Percentiles rank a stretch among this genome's conserved stretches.
These are phyloP conservation scores for Aspergillus sp. DNA, from an alignment of 2,329 filamentous ascomycete species.

Conservation along the genomic window DNA sequence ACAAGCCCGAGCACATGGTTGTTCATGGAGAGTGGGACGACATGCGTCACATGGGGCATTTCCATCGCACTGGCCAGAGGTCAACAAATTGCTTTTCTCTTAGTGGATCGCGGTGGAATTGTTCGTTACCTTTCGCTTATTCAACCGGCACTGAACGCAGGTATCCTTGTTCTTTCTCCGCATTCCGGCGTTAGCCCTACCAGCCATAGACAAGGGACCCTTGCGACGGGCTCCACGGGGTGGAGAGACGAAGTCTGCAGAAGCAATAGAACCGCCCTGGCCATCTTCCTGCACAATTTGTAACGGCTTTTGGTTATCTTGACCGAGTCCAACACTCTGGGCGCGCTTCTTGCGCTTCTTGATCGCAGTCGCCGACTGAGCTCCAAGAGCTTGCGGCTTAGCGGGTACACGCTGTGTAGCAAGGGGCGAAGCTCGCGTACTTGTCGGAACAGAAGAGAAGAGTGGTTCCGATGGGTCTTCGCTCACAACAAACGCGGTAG, in stretches of 20 bases:
- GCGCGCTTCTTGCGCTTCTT: constrained; percentile 39
- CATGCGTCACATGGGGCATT: constrained; percentile 44
- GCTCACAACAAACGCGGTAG: constrained; percentile 38
- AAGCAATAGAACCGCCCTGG: constrained; percentile 42
- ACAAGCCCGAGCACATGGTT: constrained; percentile 45
- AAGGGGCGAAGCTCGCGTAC: constrained; percentile 24
- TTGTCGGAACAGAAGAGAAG: constrained; percentile 24
- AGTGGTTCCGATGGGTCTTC: constrained; percentile 33
- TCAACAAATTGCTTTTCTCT: constrained; percentile 12
- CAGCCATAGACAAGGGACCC: constrained; percentile 40
- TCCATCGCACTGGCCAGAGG: constrained; percentile 39
- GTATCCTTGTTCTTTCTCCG: constrained; percentile 46
- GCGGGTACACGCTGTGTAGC: constrained; percentile 24
- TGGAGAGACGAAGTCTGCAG: constrained; percentile 42
- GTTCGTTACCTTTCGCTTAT: constrained; percentile 44
- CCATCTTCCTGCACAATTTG: constrained; percentile 48
- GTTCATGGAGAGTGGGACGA: constrained; percentile 42
- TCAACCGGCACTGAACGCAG: constrained; percentile 45
- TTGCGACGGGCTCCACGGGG: constrained; percentile 45
- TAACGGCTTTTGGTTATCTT: constrained; percentile 32
- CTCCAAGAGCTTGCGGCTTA: constrained; percentile 31
- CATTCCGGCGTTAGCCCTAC: constrained; percentile 42
- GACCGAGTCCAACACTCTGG: constrained; percentile 28
- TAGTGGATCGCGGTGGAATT: background rate
- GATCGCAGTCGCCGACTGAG: constrained; percentile 32